phyloP scores from a whole-genome alignment of 2,329 filamentous ascomycete genomes.

The Cordyceps sp. region DNA sequence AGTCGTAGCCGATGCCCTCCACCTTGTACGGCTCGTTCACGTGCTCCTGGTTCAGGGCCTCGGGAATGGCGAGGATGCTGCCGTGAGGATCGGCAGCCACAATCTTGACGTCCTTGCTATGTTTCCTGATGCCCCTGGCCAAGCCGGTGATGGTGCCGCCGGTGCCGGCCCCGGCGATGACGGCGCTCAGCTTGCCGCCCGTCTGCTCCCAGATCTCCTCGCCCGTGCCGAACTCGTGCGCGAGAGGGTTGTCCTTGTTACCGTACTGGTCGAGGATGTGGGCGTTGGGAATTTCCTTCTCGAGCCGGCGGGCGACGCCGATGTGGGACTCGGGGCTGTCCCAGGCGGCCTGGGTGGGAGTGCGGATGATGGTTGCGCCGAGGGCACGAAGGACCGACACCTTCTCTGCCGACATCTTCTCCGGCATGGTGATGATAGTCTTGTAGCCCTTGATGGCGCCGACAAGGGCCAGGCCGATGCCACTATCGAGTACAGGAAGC shows the following conservation, averaged over 20 bases:
- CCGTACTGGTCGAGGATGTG: constrained; percentile 96
- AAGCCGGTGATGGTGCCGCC: constrained; percentile 91
- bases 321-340: constrained; percentile 95
- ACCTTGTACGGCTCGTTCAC: constrained; percentile 87
- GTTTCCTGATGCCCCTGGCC: constrained; percentile 70
- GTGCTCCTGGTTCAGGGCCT: constrained; percentile 60
- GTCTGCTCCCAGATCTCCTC: constrained; percentile 95
- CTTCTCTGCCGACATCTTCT: constrained; percentile 99
- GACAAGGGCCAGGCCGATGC: constrained; percentile 87
- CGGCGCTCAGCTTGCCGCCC: constrained; percentile 59
- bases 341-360: constrained; percentile 87
- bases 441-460: constrained; percentile 95
- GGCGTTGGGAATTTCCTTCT: constrained; percentile 92
- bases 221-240: constrained; percentile 86
- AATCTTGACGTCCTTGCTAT: constrained; percentile 71
- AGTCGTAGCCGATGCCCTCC: constrained; percentile 97
- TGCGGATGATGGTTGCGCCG: constrained; percentile 93
- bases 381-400: constrained; percentile 87
- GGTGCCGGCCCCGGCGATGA: constrained; percentile 86
- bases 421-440: constrained; percentile 94
- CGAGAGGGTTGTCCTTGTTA: constrained; percentile 79
- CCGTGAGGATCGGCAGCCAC: constrained; percentile 87
- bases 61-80: constrained; percentile 75
- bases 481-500: too few species aligned
- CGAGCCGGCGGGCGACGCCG: constrained; percentile 73